Evolutionary conservation across 78 protist genomes (phyloP).

Genomic region (Dictyostelium citrinum): DNA sequence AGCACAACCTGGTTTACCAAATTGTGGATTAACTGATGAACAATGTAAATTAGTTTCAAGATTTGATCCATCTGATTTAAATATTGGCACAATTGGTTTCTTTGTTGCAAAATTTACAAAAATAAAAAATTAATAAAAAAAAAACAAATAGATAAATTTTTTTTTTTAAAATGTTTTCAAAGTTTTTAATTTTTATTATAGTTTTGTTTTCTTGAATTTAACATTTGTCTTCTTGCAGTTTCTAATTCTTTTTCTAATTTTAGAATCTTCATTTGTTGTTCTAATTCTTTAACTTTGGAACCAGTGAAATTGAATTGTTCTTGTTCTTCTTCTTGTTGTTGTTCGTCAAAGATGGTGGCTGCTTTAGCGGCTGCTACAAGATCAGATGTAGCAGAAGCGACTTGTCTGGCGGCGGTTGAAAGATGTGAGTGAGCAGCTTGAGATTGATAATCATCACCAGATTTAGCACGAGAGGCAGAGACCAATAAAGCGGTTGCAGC

Average conservation of each 20-base stretch:
- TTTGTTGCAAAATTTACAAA: constrained; percentile 61
- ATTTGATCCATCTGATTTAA: constrained; percentile 39
- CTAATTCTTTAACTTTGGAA: constrained; percentile 75
- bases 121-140: background rate
- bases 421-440: constrained; percentile 47
- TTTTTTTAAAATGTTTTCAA: background rate
- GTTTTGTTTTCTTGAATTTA: constrained; percentile 73
- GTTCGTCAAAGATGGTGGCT: constrained; percentile 65
- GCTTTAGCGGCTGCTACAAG: constrained; percentile 78
- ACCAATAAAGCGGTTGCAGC: constrained; percentile 79
- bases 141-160: background rate
- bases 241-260: constrained; percentile 81
- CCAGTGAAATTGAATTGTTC: constrained; percentile 59
- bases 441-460: constrained; percentile 68
- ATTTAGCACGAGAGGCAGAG: constrained; percentile 81
- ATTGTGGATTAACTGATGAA: background rate
- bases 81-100: constrained; percentile 44
- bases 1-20: background rate
- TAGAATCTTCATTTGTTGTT: constrained; percentile 81
- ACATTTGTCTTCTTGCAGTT: constrained; percentile 58
- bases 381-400: constrained; percentile 64
- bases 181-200: constrained; percentile 16
- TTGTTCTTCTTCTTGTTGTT: constrained; percentile 56
- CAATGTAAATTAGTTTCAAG: constrained; percentile 15
- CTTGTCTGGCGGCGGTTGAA: constrained; percentile 58